Evolutionary conservation across 2,329 filamentous ascomycete genomes (phyloP).

Genomic region (Monosporascus sp.): DNA sequence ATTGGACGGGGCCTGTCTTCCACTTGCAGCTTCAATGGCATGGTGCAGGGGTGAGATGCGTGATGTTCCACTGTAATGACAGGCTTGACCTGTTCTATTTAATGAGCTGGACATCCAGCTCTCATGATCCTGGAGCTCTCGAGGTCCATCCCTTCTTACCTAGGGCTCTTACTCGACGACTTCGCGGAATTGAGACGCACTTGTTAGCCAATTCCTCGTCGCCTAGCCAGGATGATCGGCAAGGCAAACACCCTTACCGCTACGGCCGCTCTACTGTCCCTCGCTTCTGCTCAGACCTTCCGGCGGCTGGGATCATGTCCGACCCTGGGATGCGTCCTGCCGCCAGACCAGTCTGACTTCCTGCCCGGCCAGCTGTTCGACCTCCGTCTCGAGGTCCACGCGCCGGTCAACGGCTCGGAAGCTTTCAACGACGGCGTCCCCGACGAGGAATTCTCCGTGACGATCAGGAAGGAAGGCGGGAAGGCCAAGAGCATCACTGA

Average conservation of each 20-base stretch:
- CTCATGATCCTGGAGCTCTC: background rate
- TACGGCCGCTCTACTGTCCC: conserved; percentile 30
- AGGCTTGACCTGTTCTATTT: background rate
- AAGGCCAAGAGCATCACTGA: conserved; percentile 49
- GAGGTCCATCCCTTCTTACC: background rate
- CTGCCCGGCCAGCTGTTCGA: conserved; percentile 80
- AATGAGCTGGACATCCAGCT: background rate
- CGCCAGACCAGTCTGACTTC: conserved; percentile 68
- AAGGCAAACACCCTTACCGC: conserved; percentile 29
- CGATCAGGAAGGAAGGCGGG: conserved; percentile 60
- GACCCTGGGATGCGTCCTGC: conserved; percentile 53
- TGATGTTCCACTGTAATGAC: background rate
- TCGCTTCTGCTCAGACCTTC: conserved; percentile 51
- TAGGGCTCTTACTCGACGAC: background rate
- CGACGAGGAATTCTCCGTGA: conserved; percentile 71
- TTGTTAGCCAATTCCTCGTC: background rate
- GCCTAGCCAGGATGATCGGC: conserved; percentile 26
- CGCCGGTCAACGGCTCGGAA: conserved; percentile 75
- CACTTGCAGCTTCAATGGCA: background rate
- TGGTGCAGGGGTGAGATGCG: background rate
- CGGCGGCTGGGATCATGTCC: conserved; percentile 56
- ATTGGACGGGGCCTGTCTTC: background rate
- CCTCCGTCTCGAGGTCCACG: conserved; percentile 76
- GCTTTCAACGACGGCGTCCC: conserved; percentile 63
- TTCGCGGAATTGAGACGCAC: background rate